These are phyloP conservation scores for Cystobasidium slooffiae DNA, from an alignment of 1,284 basidiomycete genomes.

Conservation along the genomic window DNA sequence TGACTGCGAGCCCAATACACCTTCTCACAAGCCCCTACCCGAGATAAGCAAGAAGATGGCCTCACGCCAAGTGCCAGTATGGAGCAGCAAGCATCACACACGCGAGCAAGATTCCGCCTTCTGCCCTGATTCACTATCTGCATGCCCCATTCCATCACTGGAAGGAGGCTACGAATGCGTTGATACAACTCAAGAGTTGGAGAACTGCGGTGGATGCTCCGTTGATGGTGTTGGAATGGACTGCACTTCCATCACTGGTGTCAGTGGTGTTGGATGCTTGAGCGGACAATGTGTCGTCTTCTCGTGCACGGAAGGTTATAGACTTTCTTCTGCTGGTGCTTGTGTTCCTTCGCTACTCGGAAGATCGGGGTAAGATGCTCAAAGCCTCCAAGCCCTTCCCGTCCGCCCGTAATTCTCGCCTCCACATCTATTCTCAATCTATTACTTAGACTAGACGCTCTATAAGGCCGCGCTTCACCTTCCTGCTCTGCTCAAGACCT, in stretches of 20 bases:
- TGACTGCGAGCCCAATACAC: slow-evolving; percentile 14
- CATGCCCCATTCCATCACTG: slow-evolving; percentile 36
- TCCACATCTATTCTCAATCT: no score
- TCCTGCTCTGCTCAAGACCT: no score
- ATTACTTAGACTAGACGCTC: no score
- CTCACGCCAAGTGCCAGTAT: slow-evolving; percentile 8
- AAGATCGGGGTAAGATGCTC: neutral
- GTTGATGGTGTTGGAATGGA: slow-evolving; percentile 45
- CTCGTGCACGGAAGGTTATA: slow-evolving; percentile 34
- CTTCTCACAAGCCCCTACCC: slow-evolving; percentile 15
- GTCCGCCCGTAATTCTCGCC: no score
- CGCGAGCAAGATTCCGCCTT: slow-evolving; percentile 39
- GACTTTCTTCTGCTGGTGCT: slow-evolving; percentile 22
- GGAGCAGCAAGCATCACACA: slow-evolving; percentile 28
- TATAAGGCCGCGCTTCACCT: no score
- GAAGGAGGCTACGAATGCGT: slow-evolving; percentile 45
- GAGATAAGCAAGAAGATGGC: neutral
- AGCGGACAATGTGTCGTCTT: slow-evolving; percentile 39
- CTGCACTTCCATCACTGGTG: slow-evolving; percentile 49
- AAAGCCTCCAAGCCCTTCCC: no score
- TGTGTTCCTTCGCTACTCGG: slow-evolving; percentile 7
- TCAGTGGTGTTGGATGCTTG: slow-evolving; percentile 42
- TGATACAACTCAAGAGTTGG: slow-evolving; percentile 33
- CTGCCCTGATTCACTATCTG: slow-evolving; percentile 38
- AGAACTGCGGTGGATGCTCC: slow-evolving; percentile 45